Conservation (phyloP, 495 filamentous ascomycete species). For the Lepraria neglecta region DNA sequence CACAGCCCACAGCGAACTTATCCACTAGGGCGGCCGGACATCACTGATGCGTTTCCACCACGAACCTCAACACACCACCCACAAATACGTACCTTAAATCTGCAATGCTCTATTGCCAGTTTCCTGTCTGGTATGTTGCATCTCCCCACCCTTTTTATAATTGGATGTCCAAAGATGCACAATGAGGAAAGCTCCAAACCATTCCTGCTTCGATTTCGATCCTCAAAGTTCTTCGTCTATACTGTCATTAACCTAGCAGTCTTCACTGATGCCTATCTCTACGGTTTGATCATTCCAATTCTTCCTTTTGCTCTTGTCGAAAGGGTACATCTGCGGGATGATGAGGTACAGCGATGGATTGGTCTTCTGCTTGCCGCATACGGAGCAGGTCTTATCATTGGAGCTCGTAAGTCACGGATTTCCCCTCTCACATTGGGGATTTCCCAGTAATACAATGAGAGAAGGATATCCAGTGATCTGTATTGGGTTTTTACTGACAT, state of each 20-base stretch:
- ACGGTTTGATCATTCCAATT: conserved; percentile 33
- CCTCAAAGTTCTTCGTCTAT: conserved; percentile 20
- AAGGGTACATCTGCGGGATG: conserved; percentile 14
- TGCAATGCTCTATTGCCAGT: not conserved
- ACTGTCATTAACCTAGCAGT: conserved; percentile 21
- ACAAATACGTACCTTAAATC: not conserved
- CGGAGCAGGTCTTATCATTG: conserved; percentile 59
- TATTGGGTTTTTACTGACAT: conserved; percentile 18
- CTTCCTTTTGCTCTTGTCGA: conserved; percentile 29
- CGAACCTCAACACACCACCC: too few relatives aligned
- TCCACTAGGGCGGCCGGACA: not conserved
- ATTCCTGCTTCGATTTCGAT: conserved; percentile 3
- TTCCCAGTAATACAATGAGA: not conserved
- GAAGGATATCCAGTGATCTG: not conserved
- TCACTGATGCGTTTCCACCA: not conserved
- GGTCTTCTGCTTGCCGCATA: conserved; percentile 70
- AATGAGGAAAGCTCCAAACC: not conserved
- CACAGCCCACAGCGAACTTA: not conserved
- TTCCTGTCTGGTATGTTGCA: too few relatives aligned
- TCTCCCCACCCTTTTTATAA: too few relatives aligned
- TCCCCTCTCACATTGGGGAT: not conserved
- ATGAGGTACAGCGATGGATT: conserved; percentile 55
- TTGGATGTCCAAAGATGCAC: not conserved
- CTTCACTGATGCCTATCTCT: conserved; percentile 31
- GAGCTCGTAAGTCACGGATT: conserved; percentile 40